These are phyloP conservation scores for Carpinus fangiana DNA, from an alignment of 306 rosid species.

Conservation along the genomic window DNA sequence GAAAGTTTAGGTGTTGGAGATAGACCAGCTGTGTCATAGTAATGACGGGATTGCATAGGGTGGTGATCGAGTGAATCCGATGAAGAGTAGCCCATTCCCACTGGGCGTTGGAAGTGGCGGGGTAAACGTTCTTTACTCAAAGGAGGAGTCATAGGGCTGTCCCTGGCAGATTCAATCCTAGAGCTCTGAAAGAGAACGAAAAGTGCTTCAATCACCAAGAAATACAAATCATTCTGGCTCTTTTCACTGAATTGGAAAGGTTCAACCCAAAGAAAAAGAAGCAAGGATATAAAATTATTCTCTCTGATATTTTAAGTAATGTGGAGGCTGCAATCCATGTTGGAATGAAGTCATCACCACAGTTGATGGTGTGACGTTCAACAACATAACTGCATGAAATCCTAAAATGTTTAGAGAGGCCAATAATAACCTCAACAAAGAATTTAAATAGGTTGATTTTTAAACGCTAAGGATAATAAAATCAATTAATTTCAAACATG, in stretches of 20 bases:
- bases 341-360: not conserved
- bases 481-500: not conserved
- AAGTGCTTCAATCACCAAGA: conserved; percentile 10
- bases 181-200: conserved; percentile 54
- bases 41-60: conserved; percentile 50
- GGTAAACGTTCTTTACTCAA: conserved; percentile 65
- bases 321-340: conserved; percentile 8
- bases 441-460: not conserved
- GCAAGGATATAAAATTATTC: not conserved
- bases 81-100: conserved; percentile 78
- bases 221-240: conserved; percentile 5
- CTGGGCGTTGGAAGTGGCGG: conserved; percentile 49
- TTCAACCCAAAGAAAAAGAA: not conserved
- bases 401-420: not conserved
- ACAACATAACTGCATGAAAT: not conserved
- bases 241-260: conserved; percentile 14
- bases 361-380: not conserved
- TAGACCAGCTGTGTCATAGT: conserved; percentile 55
- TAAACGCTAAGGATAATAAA: not conserved
- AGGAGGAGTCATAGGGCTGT: conserved; percentile 88
- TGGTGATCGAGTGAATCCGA: conserved; percentile 81
- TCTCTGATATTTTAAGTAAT: not conserved
- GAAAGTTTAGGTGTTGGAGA: conserved; percentile 75
- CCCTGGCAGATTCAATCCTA: conserved; percentile 76
- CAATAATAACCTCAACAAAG: not conserved